Evolutionary conservation across 208 protist genomes (phyloP).

Genomic region (Angomonas ambiguus): DNA sequence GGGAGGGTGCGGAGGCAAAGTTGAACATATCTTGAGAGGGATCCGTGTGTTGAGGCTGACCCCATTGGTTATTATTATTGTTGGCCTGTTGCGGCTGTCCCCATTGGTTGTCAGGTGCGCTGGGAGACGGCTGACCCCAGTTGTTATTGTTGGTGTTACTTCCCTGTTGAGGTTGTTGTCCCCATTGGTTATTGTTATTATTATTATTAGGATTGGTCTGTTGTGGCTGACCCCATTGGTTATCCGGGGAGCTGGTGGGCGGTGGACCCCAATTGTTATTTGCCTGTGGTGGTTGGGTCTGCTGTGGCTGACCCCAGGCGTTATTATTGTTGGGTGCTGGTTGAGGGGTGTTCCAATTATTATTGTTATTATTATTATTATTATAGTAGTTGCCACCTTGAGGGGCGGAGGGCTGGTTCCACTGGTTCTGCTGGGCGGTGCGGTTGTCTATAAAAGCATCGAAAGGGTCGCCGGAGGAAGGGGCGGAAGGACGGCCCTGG

Average conservation of each 20-base stretch:
- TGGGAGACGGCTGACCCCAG: neutral
- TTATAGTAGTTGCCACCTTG: too few relatives aligned
- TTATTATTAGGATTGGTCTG: slow-evolving; percentile 7
- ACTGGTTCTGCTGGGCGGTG: slow-evolving; percentile 16
- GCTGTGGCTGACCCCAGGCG: slow-evolving; percentile 23
- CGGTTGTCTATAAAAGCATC: slow-evolving; percentile 42
- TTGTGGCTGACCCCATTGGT: slow-evolving; percentile 17
- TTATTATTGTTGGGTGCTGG: neutral
- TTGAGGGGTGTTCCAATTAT: slow-evolving; percentile 1
- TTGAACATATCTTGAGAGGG: slow-evolving; percentile 6
- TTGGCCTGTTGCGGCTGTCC: neutral
- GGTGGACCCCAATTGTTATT: slow-evolving; percentile 14
- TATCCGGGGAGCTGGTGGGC: slow-evolving; percentile 7
- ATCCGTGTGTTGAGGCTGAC: neutral
- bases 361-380: too few relatives aligned
- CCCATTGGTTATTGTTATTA: slow-evolving; percentile 2
- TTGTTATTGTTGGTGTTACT: slow-evolving; percentile 10
- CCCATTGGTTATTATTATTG: neutral
- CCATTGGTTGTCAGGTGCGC: slow-evolving; percentile 4
- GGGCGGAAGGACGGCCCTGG: slow-evolving; percentile 18
- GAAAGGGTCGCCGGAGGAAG: slow-evolving; percentile 41
- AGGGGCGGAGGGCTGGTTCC: slow-evolving; percentile 12
- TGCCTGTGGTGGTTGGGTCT: slow-evolving; percentile 9
- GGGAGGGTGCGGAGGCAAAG: slow-evolving; percentile 12
- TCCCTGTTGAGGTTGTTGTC: neutral